These are phyloP conservation scores for Fusarium nelsonii DNA, from an alignment of 2,329 filamentous ascomycete genomes.

Conservation along the genomic window DNA sequence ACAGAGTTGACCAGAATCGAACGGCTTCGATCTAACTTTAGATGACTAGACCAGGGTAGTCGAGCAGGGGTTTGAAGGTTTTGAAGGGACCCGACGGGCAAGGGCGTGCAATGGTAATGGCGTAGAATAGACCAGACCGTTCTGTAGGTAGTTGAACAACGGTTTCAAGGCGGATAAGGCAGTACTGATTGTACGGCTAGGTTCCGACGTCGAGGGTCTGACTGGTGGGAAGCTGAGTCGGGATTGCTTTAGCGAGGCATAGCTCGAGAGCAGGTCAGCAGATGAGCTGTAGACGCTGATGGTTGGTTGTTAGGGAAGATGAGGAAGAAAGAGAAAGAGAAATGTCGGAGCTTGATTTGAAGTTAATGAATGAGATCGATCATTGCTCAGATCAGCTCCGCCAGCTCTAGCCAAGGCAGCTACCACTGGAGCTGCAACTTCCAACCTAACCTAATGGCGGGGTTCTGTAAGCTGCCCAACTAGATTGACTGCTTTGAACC, in stretches of 20 bases:
- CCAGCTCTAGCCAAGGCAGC: conserved; percentile 26
- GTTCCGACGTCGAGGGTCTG: conserved; percentile 16
- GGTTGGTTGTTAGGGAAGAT: conserved; percentile 3
- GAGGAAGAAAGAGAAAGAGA: conserved; percentile 11
- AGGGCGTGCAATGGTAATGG: conserved; percentile 19
- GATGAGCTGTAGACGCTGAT: neutral
- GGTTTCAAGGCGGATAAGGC: conserved; percentile 8
- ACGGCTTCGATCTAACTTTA: conserved; percentile 40
- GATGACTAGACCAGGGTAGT: conserved; percentile 30
- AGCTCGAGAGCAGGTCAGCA: neutral
- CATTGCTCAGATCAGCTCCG: conserved; percentile 22
- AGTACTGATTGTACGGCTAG: conserved; percentile 14
- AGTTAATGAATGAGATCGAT: conserved; percentile 30
- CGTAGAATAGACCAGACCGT: conserved; percentile 10
- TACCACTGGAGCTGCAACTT: conserved; percentile 17
- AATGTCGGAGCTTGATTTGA: conserved; percentile 8
- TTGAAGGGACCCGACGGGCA: conserved; percentile 8
- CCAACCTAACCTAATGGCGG: conserved; percentile 22
- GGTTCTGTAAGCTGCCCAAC: conserved; percentile 13
- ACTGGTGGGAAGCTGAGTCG: conserved; percentile 2
- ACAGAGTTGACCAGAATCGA: conserved; percentile 35
- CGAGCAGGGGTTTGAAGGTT: conserved; percentile 33
- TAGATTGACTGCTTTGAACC: neutral
- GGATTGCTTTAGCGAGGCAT: neutral
- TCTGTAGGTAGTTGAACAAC: conserved; percentile 15